These are phyloP conservation scores for Alloteropsis angusta DNA, from an alignment of 202 grass and related monocot species.

Conservation along the genomic window DNA sequence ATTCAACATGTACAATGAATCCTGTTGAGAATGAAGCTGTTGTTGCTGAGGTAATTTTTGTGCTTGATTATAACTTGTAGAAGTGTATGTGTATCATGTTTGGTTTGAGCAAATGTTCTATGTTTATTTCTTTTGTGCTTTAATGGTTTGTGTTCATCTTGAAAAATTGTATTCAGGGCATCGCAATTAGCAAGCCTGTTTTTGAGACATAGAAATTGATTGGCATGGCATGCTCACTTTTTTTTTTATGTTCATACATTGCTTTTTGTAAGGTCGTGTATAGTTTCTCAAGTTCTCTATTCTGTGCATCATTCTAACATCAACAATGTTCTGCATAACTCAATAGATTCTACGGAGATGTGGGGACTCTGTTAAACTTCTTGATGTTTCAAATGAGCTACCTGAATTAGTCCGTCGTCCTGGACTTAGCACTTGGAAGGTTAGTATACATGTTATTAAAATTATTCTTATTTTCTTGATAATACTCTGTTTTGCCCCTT, in stretches of 20 bases:
- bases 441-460: conserved; percentile 27
- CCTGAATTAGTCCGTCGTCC: conserved; percentile 65
- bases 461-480: conserved; percentile 11
- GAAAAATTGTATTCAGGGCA: conserved; percentile 16
- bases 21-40: conserved; percentile 98
- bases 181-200: background rate
- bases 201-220: background rate
- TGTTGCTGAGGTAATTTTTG: conserved; percentile 57
- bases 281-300: background rate
- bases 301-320: conserved; percentile 2
- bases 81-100: background rate
- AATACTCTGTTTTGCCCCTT: background rate
- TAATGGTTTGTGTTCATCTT: background rate
- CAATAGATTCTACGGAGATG: conserved; percentile 75
- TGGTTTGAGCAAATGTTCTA: background rate
- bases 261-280: background rate
- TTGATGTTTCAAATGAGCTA: conserved; percentile 80
- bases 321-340: conserved; percentile 10
- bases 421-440: conserved; percentile 89
- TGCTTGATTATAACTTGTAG: conserved; percentile 19
- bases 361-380: conserved; percentile 71
- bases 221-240: background rate
- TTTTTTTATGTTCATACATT: background rate
- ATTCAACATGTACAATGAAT: conserved; percentile 98
- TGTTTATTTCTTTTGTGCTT: background rate